phyloP scores from a whole-genome alignment of 768 basidiomycete genomes.

The Lentinula detonsa region DNA sequence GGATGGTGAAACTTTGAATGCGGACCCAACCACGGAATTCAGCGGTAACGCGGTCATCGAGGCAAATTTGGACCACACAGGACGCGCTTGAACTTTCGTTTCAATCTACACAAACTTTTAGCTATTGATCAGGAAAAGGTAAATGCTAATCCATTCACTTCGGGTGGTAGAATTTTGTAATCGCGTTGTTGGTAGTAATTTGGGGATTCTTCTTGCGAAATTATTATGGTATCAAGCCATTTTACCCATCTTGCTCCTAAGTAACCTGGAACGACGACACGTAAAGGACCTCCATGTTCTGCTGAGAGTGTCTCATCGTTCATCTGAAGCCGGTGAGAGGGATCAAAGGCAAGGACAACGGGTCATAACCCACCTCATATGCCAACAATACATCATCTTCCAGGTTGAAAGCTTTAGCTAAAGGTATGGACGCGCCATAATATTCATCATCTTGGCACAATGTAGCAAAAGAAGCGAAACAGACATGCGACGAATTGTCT shows the following conservation, averaged over 20 bases:
- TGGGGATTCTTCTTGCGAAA: conserved; percentile 50
- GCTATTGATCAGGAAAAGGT: background rate
- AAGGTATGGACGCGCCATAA: conserved; percentile 60
- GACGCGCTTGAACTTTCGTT: conserved; percentile 35
- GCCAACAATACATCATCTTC: conserved; percentile 54
- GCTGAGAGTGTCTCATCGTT: conserved; percentile 52
- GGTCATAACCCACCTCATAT: conserved; percentile 39
- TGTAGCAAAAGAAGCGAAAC: conserved; percentile 55
- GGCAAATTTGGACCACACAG: conserved; percentile 49
- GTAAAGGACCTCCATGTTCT: conserved; percentile 61
- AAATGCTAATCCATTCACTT: conserved; percentile 22
- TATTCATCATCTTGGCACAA: conserved; percentile 54
- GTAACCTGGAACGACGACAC: conserved; percentile 63
- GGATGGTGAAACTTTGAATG: conserved; percentile 23
- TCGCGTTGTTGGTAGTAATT: conserved; percentile 72
- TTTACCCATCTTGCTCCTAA: conserved; percentile 73
- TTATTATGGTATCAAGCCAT: conserved; percentile 59
- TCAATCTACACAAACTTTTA: conserved; percentile 28
- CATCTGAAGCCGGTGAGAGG: conserved; percentile 38
- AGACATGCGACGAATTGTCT: conserved; percentile 38
- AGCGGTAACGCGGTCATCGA: conserved; percentile 53
- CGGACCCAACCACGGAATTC: conserved; percentile 54
- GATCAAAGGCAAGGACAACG: background rate
- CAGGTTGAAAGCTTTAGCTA: conserved; percentile 40
- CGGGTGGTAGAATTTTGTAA: conserved; percentile 58